Evolutionary conservation across 192 early-diverging fungal genomes (phyloP).

Genomic region (Backusella tuberculispora): DNA sequence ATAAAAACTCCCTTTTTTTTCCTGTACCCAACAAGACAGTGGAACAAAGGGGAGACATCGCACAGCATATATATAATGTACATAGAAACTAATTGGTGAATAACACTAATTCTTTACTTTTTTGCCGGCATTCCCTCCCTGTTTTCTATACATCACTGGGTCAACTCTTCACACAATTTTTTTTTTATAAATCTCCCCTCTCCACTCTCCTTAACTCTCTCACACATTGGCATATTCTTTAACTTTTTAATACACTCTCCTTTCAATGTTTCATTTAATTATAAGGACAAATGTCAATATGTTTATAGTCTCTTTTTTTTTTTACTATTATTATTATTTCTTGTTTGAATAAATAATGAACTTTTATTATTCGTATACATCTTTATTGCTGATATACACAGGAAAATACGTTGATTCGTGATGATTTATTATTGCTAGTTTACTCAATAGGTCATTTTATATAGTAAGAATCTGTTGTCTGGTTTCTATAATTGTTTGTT

Average conservation of each 20-base stretch:
- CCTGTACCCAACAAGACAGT: conserved; percentile 5
- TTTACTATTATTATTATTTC: neutral
- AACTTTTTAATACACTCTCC: neutral
- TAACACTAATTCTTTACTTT: conserved; percentile 14
- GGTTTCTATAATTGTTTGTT: neutral
- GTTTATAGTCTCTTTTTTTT: conserved; percentile 5
- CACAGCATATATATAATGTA: conserved; percentile 18
- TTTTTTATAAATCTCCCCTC: neutral
- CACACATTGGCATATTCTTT: conserved; percentile 10
- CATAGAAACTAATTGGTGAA: conserved; percentile 15
- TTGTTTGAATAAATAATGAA: neutral
- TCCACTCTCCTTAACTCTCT: neutral
- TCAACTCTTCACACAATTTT: too few species aligned
- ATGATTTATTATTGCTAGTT: too few species aligned
- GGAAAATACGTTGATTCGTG: too few species aligned
- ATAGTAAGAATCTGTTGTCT: neutral
- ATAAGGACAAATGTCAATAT: neutral
- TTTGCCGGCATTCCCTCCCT: conserved; percentile 8
- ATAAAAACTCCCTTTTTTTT: neutral
- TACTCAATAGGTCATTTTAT: too few species aligned
- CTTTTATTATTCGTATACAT: neutral
- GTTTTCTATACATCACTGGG: too few species aligned
- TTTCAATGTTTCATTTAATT: neutral
- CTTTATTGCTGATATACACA: too few species aligned
- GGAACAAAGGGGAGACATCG: conserved; percentile 11